Percentiles rank a stretch among this genome's conserved stretches.
Conservation (phyloP, 495 filamentous ascomycete genomes). For the Annulohypoxylon maeteangense region DNA sequence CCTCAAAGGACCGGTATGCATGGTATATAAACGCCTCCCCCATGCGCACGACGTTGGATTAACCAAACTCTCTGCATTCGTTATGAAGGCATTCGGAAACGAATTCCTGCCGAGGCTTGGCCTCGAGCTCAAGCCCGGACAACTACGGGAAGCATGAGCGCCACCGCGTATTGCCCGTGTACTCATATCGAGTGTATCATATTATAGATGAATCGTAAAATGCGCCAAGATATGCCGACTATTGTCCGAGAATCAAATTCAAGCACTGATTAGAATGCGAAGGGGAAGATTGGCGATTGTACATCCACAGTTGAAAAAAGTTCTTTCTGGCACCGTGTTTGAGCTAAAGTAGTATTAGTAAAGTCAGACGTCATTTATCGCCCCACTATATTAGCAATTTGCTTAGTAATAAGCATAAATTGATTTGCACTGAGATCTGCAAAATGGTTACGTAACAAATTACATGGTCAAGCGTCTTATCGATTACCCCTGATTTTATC, state of each 20-base stretch:
- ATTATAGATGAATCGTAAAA: slow-evolving; percentile 14
- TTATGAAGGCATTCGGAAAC: background rate
- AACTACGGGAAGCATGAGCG: slow-evolving; percentile 27
- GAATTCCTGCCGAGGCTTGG: background rate
- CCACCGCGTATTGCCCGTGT: slow-evolving; percentile 37
- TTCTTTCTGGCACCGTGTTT: slow-evolving; percentile 22
- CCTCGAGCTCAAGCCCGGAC: slow-evolving; percentile 22
- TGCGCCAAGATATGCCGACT: background rate
- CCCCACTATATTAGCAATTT: background rate
- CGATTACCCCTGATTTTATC: background rate
- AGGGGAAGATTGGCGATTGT: background rate
- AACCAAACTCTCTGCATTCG: background rate
- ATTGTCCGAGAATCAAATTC: background rate
- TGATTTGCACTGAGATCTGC: background rate
- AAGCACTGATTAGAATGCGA: background rate
- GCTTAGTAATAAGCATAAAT: slow-evolving; percentile 15
- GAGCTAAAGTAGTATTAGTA: background rate
- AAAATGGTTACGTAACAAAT: background rate
- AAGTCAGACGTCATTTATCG: background rate
- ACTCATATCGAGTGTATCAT: slow-evolving; percentile 40
- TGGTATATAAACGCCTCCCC: slow-evolving; percentile 3
- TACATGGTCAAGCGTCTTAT: background rate
- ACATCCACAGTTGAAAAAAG: slow-evolving; percentile 28
- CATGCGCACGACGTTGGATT: background rate
- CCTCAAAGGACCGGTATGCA: background rate